A percentile compares a stretch with the other conserved stretches of the same genome.
These are phyloP conservation scores for Kodamaea nitidulidarum DNA, from an alignment of 805 yeast species.

Conservation along the genomic window DNA sequence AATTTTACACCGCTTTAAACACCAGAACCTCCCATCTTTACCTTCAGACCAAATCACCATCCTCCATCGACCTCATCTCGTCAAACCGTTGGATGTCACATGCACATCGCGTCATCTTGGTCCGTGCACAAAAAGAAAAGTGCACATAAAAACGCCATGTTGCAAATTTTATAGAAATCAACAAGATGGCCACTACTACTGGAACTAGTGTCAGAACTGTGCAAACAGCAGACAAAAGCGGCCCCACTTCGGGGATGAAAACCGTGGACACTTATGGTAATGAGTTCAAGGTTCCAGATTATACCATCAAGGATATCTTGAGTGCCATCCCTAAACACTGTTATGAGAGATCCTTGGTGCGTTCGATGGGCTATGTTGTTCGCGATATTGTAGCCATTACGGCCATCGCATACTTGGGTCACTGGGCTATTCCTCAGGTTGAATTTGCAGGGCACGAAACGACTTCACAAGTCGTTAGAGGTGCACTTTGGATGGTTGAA, in stretches of 20 bases:
- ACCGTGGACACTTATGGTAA: conserved; percentile 53
- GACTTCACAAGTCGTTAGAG: conserved; percentile 35
- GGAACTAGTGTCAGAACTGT: conserved; percentile 4
- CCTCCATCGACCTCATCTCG: neutral
- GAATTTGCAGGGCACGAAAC: conserved; percentile 18
- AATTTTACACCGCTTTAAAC: no score
- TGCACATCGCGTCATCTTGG: neutral
- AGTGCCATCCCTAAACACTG: conserved; percentile 59
- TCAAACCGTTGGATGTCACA: neutral
- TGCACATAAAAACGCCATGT: neutral
- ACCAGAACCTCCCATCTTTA: no score
- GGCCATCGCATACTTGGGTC: conserved; percentile 40
- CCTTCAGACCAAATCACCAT: neutral
- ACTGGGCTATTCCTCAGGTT: conserved; percentile 33
- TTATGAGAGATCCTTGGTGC: conserved; percentile 48
- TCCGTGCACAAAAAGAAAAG: conserved; percentile 1
- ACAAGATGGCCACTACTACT: conserved; percentile 4
- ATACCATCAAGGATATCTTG: conserved; percentile 53
- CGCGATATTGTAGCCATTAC: conserved; percentile 49
- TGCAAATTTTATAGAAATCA: neutral
- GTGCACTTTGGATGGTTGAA: conserved; percentile 56
- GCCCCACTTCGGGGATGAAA: conserved; percentile 25
- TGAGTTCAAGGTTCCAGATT: conserved; percentile 58
- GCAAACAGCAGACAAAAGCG: conserved; percentile 8
- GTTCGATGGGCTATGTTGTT: conserved; percentile 48